Evolutionary conservation across 441 rosid species (phyloP).

Genomic region (California macrophylla): DNA sequence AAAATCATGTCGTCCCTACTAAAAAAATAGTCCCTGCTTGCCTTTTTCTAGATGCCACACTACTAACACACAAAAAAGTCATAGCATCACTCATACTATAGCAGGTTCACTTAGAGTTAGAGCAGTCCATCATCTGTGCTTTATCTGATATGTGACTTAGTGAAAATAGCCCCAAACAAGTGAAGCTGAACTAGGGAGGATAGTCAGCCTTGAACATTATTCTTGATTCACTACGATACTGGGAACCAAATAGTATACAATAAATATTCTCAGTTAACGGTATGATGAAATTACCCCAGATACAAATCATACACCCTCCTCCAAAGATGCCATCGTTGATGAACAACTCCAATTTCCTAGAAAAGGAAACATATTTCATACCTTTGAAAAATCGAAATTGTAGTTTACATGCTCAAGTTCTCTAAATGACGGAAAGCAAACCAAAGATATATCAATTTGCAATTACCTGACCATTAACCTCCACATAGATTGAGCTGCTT

Average conservation of each 20-base stretch:
- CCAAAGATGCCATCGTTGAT: slow-evolving; percentile 95
- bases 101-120: neutral
- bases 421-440: slow-evolving; percentile 4
- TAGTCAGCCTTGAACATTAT: neutral
- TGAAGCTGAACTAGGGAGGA: neutral
- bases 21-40: too few species aligned
- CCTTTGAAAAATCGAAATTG: slow-evolving; percentile 5
- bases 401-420: slow-evolving; percentile 11
- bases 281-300: slow-evolving; percentile 48
- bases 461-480: slow-evolving; percentile 76
- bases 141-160: too few species aligned
- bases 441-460: slow-evolving; percentile 8
- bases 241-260: neutral
- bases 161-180: too few species aligned
- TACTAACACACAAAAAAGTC: neutral
- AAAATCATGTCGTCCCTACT: too few species aligned
- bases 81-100: neutral
- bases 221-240: neutral
- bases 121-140: too few species aligned
- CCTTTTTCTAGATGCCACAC: too few species aligned
- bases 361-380: slow-evolving; percentile 11
- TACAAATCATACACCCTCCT: slow-evolving; percentile 89
- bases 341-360: slow-evolving; percentile 92
- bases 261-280: slow-evolving; percentile 7
- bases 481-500: slow-evolving; percentile 86